A percentile compares a stretch with the other conserved stretches of the same genome.
Conservation (phyloP, 1,284 basidiomycete species). For the Ustilago loliicola region DNA sequence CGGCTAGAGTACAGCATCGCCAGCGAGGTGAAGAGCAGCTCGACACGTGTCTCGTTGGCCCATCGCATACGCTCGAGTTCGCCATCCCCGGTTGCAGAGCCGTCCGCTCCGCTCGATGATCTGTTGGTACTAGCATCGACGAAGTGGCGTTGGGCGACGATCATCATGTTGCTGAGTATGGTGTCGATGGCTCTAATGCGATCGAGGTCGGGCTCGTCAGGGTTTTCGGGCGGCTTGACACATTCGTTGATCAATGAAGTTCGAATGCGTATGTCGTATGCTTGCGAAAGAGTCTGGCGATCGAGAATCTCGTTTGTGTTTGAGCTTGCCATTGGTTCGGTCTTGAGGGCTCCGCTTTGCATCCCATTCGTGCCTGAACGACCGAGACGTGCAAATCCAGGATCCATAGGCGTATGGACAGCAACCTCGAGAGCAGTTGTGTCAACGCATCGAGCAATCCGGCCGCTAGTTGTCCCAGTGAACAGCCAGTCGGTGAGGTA, state of each 20-base stretch:
- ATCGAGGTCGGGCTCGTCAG: slow-evolving; percentile 19
- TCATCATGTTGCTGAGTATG: slow-evolving; percentile 30
- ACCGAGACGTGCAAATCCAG: slow-evolving; percentile 1
- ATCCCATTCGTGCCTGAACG: not conserved
- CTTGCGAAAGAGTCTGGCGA: slow-evolving; percentile 10
- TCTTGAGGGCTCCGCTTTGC: not conserved
- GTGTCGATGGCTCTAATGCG: slow-evolving; percentile 22
- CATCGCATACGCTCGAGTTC: not conserved
- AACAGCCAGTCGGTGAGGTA: slow-evolving; percentile 25
- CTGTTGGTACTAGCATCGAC: slow-evolving; percentile 4
- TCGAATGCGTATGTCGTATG: slow-evolving; percentile 24
- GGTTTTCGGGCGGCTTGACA: slow-evolving; percentile 10
- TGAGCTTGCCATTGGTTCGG: not conserved
- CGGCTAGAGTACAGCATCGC: slow-evolving; percentile 21
- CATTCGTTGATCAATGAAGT: slow-evolving; percentile 26
- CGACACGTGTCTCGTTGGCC: slow-evolving; percentile 19
- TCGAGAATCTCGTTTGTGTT: not conserved
- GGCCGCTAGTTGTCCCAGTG: slow-evolving; percentile 23
- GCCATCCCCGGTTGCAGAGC: not conserved
- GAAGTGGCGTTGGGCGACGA: slow-evolving; percentile 16
- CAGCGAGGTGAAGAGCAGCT: slow-evolving; percentile 24
- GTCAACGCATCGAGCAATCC: slow-evolving; percentile 7
- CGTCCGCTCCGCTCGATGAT: not conserved
- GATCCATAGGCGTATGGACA: slow-evolving; percentile 20
- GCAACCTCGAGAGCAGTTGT: slow-evolving; percentile 9